Evolutionary conservation across 352 stramenopile species (phyloP).

Genomic region (Phytophthora vignae): DNA sequence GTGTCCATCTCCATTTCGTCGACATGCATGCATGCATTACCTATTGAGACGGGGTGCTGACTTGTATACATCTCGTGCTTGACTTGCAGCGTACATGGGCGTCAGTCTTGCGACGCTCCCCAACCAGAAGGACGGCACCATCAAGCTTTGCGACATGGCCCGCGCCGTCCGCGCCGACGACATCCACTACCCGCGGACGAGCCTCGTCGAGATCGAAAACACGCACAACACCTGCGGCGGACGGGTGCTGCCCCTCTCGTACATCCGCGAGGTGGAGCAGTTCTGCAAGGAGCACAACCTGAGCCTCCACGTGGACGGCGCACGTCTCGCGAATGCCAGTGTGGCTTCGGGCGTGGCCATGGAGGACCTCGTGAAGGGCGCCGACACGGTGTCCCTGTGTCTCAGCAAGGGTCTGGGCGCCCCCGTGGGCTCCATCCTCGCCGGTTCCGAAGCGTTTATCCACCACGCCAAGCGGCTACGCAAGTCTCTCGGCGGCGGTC

Average conservation of each 20-base stretch:
- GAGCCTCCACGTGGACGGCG: conserved; percentile 95
- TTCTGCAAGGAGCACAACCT: conserved; percentile 84
- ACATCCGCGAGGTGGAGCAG: conserved; percentile 77
- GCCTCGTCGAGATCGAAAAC: conserved; percentile 97
- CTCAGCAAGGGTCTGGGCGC: conserved; percentile 96
- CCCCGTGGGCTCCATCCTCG: conserved; percentile 94
- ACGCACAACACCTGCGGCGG: conserved; percentile 98
- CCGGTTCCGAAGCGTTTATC: conserved; percentile 91
- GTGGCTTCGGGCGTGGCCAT: conserved; percentile 75
- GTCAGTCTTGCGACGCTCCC: conserved; percentile 87
- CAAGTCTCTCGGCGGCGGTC: conserved; percentile 97
- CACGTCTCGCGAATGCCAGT: conserved; percentile 95
- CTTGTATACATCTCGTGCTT: neutral
- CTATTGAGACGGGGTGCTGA: conserved; percentile 9
- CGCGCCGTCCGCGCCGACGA: conserved; percentile 75
- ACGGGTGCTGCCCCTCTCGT: conserved; percentile 83
- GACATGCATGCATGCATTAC: neutral
- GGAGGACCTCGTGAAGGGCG: conserved; percentile 80
- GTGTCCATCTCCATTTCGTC: conserved; percentile 8
- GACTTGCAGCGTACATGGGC: conserved; percentile 78
- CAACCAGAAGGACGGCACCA: conserved; percentile 85
- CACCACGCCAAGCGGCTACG: conserved; percentile 89
- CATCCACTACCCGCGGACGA: conserved; percentile 84
- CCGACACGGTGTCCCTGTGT: conserved; percentile 94
- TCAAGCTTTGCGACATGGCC: conserved; percentile 82